A percentile compares a stretch with the other conserved stretches of the same genome.
Evolutionary conservation across 2,329 filamentous ascomycete genomes (phyloP).

Genomic region (Ascocoryne sarcoides): DNA sequence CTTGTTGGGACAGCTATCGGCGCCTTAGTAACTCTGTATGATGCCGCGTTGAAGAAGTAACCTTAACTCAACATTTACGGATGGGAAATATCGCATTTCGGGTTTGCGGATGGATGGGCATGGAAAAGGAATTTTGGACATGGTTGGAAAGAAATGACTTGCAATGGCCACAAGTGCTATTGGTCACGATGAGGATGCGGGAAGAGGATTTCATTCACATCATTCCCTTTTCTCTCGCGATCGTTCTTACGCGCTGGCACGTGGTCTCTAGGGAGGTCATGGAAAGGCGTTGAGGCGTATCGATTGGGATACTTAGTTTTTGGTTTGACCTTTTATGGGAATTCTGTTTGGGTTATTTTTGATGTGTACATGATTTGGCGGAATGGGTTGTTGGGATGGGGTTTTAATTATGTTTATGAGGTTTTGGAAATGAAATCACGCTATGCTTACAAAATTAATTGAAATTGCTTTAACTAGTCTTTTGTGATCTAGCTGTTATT

Average conservation of each 20-base stretch:
- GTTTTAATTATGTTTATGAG: not conserved
- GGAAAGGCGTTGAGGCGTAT: conserved; percentile 24
- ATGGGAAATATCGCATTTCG: too few relatives aligned
- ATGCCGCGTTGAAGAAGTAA: conserved; percentile 65
- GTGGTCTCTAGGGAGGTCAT: conserved; percentile 20
- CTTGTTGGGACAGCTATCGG: conserved; percentile 61
- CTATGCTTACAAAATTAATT: too few relatives aligned
- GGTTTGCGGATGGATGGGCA: too few relatives aligned
- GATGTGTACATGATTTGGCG: not conserved
- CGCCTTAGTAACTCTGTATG: conserved; percentile 63
- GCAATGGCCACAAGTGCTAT: not conserved
- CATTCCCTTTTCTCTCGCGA: conserved; percentile 17
- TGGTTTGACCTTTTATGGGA: not conserved
- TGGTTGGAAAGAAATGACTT: conserved; percentile 2
- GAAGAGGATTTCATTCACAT: conserved; percentile 11
- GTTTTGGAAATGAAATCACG: not conserved
- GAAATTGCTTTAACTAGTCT: too few relatives aligned
- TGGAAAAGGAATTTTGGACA: too few relatives aligned
- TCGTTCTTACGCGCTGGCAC: conserved; percentile 23
- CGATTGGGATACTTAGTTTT: conserved; percentile 17
- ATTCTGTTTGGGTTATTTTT: not conserved
- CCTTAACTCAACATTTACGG: too few relatives aligned
- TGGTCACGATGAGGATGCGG: not conserved
- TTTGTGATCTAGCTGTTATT: too few relatives aligned
- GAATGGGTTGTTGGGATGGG: not conserved